phyloP scores from a whole-genome alignment of 495 filamentous ascomycete species.

The Choiromyces venosus region DNA sequence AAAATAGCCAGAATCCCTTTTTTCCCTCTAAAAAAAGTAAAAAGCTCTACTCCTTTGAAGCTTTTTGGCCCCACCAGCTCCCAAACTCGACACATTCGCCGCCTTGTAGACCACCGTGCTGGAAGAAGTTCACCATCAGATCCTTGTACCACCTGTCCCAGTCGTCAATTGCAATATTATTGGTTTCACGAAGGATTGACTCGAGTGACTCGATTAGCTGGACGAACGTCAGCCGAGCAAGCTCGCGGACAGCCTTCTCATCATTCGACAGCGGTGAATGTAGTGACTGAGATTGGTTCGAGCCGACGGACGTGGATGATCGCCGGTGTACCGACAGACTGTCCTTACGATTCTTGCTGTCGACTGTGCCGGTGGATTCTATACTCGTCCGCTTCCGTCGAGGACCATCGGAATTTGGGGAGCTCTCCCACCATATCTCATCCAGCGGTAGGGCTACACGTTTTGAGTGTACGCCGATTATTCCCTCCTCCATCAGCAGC shows the following conservation, averaged over 20 bases:
- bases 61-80: slow-evolving; percentile 86
- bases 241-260: slow-evolving; percentile 68
- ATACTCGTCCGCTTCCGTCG: slow-evolving; percentile 28
- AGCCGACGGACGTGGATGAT: slow-evolving; percentile 41
- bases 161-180: slow-evolving; percentile 80
- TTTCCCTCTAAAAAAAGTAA: not conserved
- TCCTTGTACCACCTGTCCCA: slow-evolving; percentile 87
- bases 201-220: slow-evolving; percentile 85
- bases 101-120: slow-evolving; percentile 68
- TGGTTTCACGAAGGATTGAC: slow-evolving; percentile 71
- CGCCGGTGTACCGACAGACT: slow-evolving; percentile 35
- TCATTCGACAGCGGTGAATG: slow-evolving; percentile 56
- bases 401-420: slow-evolving; percentile 14
- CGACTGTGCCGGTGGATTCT: slow-evolving; percentile 29
- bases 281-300: slow-evolving; percentile 13
- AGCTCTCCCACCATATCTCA: slow-evolving; percentile 78
- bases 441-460: slow-evolving; percentile 81
- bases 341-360: slow-evolving; percentile 28
- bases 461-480: slow-evolving; percentile 65
- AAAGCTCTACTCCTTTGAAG: not conserved
- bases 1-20: not conserved
- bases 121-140: slow-evolving; percentile 77
- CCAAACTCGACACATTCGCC: slow-evolving; percentile 90
- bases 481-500: slow-evolving; percentile 72
- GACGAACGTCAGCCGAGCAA: slow-evolving; percentile 73